Base-by-base conservation (phyloP, 2,329 filamentous ascomycete genomes). In the Pseudogymnoascus sp. region DNA sequence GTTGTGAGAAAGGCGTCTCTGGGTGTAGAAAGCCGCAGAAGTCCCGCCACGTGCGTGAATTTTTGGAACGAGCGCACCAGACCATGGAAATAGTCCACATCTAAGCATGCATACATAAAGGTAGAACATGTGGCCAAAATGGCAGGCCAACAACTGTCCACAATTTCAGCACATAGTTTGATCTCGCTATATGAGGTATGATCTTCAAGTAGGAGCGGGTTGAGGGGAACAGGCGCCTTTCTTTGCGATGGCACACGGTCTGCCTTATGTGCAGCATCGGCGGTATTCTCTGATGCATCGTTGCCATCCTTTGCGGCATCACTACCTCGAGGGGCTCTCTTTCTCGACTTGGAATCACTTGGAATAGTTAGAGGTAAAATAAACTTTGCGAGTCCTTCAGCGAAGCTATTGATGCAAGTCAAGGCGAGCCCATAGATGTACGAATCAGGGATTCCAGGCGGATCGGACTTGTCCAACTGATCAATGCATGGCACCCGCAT, bases 1-100 rank as follows among this genome's bases (percentile, higher is more conserved):
- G 93, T 97, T 0, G 94, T 97, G 35, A 99, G 79, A 70, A 99
- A 95, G 0, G 94, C 94, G 79, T 99, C 94, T 66, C 94, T 83
- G 0, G 94, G 92, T 0, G 93, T 97, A 11, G 83, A 79, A 8
- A 97, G 82, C 65, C 92, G 86, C 7, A 99, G 77, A 55, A 99
- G 79, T 4, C 94, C 95, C 39, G 94, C 91, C 2, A 97, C 93
- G 72, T 99, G 95, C 0, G 94, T 90, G 70, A 99, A 90, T 67
- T 95, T 92, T 70, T 99, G 94, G 68, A 97, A 96, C 0, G 93
- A 90, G 67, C 94, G 85, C 23, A 99, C 93, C 1, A 99, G 79
- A 8, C 88, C 86, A 67, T 97, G 92, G 69, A 97, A 99, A 69
- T 94, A 97, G 61, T 97, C 92, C 1, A 91, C 89, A 72, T 99